Base-by-base conservation (phyloP, 2,329 filamentous ascomycete genomes). In the Xylaria digitata region DNA sequence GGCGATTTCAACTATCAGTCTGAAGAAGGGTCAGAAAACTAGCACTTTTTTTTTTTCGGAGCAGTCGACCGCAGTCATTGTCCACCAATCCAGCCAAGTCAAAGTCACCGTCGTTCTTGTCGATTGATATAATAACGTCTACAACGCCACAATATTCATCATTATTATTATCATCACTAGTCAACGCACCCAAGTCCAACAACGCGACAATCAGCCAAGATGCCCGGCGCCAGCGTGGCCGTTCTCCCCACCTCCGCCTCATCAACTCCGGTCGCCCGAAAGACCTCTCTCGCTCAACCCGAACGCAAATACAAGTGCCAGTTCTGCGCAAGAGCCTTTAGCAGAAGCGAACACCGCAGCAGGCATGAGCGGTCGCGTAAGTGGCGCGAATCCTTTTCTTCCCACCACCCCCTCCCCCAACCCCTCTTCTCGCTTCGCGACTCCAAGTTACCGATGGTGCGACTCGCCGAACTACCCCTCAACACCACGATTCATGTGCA, bases 301-400 rank as follows among this genome's bases (percentile, higher is more conserved):
- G 96, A 98, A 85, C 95, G 96, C 86, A 97, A 97, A 83, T 99
- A 99, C 89, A 97, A 98, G 82, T 99, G 96, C 84, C 94, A 97
- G 85, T 98, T 97, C 82, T 98, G 96, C 85, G 94, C 94, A 83
- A 89, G 96, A 81, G 96, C 96, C 71, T 99, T 99, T 81, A 97
- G 94, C 84, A 88, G 96, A 80, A 97, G 94, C 81, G 96, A 99
- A 82, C 96, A 99, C 82, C 89, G 96, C 75, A 97, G 94, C 82
- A 88, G 96, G 82, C 96, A 99, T 82, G 96, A 99, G 83, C 89
- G 96, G 83, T 97, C 94, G 80, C 96, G 96, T 98, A 96, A 86
- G 95, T 95, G 70, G 63, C 70, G 58, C 65, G 49, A 59, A 61
- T 26, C 34, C 49, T 68, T 26, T 61, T 21, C 49, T 71, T 61